These are phyloP conservation scores for Mucor sp. DNA, from an alignment of 371 early-diverging fungal genomes.

Conservation along the genomic window DNA sequence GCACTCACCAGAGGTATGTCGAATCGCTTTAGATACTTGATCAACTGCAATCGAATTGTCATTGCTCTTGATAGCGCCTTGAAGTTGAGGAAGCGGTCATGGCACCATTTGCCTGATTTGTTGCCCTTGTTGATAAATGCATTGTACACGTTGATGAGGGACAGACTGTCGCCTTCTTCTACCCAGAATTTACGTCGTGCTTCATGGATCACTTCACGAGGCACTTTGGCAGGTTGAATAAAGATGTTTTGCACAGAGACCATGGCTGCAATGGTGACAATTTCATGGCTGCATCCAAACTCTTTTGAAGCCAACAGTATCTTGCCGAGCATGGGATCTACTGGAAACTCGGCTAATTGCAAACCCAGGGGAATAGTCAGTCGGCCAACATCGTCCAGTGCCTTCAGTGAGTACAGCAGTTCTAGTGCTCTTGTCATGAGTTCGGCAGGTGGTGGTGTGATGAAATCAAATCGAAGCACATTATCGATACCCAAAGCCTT, in stretches of 20 bases:
- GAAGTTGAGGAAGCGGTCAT: conserved; percentile 72
- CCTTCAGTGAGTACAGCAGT: conserved; percentile 72
- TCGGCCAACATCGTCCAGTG: conserved; percentile 74
- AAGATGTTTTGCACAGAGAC: conserved; percentile 79
- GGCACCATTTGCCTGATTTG: conserved; percentile 76
- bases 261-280: conserved; percentile 84
- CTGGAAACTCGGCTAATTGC: conserved; percentile 80
- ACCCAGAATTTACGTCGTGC: conserved; percentile 75
- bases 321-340: conserved; percentile 78
- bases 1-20: conserved; percentile 50
- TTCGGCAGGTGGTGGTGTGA: conserved; percentile 71
- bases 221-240: conserved; percentile 52
- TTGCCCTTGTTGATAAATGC: conserved; percentile 69
- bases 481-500: conserved; percentile 82
- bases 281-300: conserved; percentile 77
- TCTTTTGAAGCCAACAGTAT: conserved; percentile 67
- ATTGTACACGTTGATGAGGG: conserved; percentile 78
- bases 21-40: conserved; percentile 64
- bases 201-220: conserved; percentile 57
- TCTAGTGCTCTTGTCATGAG: conserved; percentile 70
- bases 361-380: conserved; percentile 80
- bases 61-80: conserved; percentile 71
- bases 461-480: conserved; percentile 76
- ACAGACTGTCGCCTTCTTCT: conserved; percentile 84
- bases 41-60: conserved; percentile 71